phyloP scores from a whole-genome alignment of 2,329 filamentous ascomycete genomes.

The Cryphonectria parasitica region DNA sequence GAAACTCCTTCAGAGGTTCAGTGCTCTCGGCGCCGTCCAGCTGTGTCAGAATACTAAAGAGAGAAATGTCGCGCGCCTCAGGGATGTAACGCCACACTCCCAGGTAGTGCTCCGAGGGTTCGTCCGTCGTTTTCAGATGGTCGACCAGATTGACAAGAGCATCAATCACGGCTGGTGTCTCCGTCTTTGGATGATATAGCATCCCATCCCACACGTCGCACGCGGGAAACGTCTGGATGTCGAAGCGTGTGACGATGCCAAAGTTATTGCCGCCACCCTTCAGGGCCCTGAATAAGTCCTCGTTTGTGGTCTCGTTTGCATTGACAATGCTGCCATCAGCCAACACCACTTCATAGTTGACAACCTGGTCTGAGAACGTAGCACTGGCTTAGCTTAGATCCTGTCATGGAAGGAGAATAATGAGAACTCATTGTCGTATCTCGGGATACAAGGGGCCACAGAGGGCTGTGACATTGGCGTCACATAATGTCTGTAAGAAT shows the following conservation, averaged over 20 bases:
- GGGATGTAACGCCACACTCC: not conserved
- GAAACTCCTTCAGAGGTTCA: not conserved
- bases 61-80: not conserved
- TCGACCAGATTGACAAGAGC: slow-evolving; percentile 7
- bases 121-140: not conserved
- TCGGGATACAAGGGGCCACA: not conserved
- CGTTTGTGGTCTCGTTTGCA: not conserved
- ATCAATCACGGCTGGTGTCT: slow-evolving; percentile 20
- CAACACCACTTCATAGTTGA: slow-evolving; percentile 20
- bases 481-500: not conserved
- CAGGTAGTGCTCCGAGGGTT: not conserved
- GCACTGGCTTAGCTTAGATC: slow-evolving; percentile 18
- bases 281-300: slow-evolving; percentile 13
- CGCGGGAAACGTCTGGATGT: slow-evolving; percentile 30
- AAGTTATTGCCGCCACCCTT: slow-evolving; percentile 46
- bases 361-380: slow-evolving; percentile 33
- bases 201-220: slow-evolving; percentile 34
- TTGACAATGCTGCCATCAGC: slow-evolving; percentile 17
- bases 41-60: not conserved
- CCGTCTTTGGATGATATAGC: not conserved
- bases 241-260: slow-evolving; percentile 39
- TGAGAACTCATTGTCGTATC: not conserved
- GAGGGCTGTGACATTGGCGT: too few relatives aligned
- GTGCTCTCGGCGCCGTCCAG: slow-evolving; percentile 1
- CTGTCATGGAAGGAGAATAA: not conserved